A percentile compares a stretch with the other conserved stretches of the same genome.
Conservation (phyloP, 352 stramenopile species). For the Phytophthora pistaciae region DNA sequence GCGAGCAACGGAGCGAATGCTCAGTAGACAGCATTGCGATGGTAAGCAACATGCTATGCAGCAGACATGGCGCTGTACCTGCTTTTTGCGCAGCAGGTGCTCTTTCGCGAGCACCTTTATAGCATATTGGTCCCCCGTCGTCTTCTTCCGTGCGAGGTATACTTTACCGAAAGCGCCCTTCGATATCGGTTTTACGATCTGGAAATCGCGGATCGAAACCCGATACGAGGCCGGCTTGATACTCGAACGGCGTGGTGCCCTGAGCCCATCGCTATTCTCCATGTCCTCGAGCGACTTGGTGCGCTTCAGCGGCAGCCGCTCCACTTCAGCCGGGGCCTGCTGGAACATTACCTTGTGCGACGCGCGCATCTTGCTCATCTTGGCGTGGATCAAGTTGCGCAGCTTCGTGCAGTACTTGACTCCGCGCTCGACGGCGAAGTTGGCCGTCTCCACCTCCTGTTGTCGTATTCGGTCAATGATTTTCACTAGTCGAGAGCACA, state of each 20-base stretch:
- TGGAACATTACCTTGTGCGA: conserved; percentile 87
- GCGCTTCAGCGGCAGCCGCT: conserved; percentile 62
- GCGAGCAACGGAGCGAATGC: conserved; percentile 1
- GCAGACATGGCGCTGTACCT: conserved; percentile 48
- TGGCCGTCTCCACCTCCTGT: conserved; percentile 56
- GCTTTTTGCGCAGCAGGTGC: conserved; percentile 90
- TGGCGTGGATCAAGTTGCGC: conserved; percentile 81
- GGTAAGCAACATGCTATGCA: not conserved
- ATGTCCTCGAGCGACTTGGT: conserved; percentile 84
- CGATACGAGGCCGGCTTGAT: conserved; percentile 54
- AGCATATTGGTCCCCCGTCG: conserved; percentile 89
- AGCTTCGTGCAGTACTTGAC: conserved; percentile 69
- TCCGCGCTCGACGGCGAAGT: conserved; percentile 57
- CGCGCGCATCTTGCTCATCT: conserved; percentile 89
- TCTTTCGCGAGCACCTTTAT: conserved; percentile 93
- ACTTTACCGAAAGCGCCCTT: conserved; percentile 92
- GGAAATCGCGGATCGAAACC: conserved; percentile 86
- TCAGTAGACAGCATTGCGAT: conserved; percentile 22
- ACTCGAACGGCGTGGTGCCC: conserved; percentile 21
- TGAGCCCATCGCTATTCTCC: conserved; percentile 39
- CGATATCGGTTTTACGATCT: conserved; percentile 91
- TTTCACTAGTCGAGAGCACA: conserved; percentile 83
- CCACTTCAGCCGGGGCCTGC: conserved; percentile 49
- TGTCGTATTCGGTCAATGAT: conserved; percentile 77
- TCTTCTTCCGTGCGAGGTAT: conserved; percentile 89